Evolutionary conservation across 2,329 filamentous ascomycete genomes (phyloP), one percentile per base, ranked within the genome.

Genomic region (Salinomyces thailandicus): DNA sequence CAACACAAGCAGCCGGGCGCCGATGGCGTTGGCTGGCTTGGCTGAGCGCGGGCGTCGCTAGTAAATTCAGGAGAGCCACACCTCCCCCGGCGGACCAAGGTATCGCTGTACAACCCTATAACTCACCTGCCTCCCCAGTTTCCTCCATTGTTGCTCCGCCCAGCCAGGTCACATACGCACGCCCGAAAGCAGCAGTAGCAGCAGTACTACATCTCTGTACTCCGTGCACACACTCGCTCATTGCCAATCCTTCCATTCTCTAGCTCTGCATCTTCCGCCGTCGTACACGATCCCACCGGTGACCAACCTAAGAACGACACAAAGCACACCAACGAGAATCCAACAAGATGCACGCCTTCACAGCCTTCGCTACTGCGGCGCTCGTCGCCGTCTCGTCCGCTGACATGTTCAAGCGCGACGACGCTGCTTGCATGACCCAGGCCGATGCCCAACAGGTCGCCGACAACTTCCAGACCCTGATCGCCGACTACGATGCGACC

Each of bases 381-480:
- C 24, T 35, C 17, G 22, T 18, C 26, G 16, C 16, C 22, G 37
- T 29, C 18, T 18, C 16, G 12, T 29, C 37, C 3, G 37, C 24
- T 20, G 16, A 31, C 15, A 27, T 39, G 9, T 35, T 39, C 37
- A 17, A 30, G 12, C 14, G 37, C 22, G 14, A 30, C 13, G 35
- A 33, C 18, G 37, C 31, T 18, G 38, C 42, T 35, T 59, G 55
- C 44, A 45, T 51, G 36, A 47, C 29, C 29, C 17, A 34, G n/a
- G 13, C 35, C 26, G 39, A 47, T 13, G 50, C 50, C 12, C 35
- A 40, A 13, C 29, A 40, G 13, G 45, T 53, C 18, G 48, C 42
- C 28, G 44, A 44, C 35, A 54, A 56, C 43, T 58, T 58, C 48
- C 43, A 47, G 32, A 38, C 48, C 16, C 50, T 55, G 30, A 56